These are phyloP conservation scores for Cercospora janseana DNA, from an alignment of 2,329 filamentous ascomycete genomes.

Conservation along the genomic window DNA sequence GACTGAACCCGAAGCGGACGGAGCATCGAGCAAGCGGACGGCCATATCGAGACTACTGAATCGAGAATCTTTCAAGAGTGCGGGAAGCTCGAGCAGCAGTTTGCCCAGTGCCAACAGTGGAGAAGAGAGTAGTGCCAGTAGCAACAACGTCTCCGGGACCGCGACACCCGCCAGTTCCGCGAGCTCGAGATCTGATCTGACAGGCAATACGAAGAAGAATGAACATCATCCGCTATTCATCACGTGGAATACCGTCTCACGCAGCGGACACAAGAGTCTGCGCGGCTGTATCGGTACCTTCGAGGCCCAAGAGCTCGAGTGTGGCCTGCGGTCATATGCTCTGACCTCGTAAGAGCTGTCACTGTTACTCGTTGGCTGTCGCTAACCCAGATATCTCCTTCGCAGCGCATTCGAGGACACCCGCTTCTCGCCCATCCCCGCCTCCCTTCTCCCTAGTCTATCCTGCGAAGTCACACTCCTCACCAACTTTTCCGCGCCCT, in stretches of 20 bases:
- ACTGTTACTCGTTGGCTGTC: neutral
- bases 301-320: constrained; percentile 68
- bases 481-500: constrained; percentile 64
- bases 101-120: constrained; percentile 28
- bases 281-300: constrained; percentile 98
- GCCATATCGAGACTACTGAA: constrained; percentile 47
- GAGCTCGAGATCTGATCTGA: constrained; percentile 51
- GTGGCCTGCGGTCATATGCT: constrained; percentile 75
- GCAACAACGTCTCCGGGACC: constrained; percentile 21
- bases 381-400: neutral
- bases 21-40: constrained; percentile 37
- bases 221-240: constrained; percentile 74
- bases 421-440: constrained; percentile 62
- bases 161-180: constrained; percentile 38
- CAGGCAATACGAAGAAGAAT: constrained; percentile 31
- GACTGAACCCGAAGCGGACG: constrained; percentile 32
- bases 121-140: constrained; percentile 20
- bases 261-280: constrained; percentile 62
- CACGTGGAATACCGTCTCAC: constrained; percentile 80
- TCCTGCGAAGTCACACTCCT: constrained; percentile 70
- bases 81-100: constrained; percentile 33
- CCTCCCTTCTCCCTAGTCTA: constrained; percentile 65
- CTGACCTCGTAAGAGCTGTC: constrained; percentile 63
- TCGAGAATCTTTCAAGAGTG: constrained; percentile 22
- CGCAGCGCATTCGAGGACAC: constrained; percentile 61